These are phyloP conservation scores for Coemansia sp. DNA, from an alignment of 192 early-diverging fungal genomes.

Conservation along the genomic window DNA sequence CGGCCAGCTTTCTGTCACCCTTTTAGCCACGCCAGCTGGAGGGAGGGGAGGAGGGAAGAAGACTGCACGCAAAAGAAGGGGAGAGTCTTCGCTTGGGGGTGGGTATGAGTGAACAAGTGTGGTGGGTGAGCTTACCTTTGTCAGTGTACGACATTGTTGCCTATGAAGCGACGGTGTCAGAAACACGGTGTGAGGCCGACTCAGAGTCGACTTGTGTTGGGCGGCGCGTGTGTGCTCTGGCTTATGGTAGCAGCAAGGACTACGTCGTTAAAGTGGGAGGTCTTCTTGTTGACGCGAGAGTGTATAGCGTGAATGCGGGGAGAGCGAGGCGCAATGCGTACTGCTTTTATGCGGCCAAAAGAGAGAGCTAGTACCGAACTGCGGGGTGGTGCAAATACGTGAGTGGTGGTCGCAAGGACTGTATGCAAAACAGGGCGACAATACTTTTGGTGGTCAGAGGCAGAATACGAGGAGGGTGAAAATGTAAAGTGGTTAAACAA, in stretches of 20 bases:
- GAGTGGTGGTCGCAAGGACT: not conserved
- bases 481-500: not conserved
- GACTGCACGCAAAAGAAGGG: not conserved
- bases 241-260: not conserved
- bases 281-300: not conserved
- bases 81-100: not conserved
- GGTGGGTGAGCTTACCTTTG: slow-evolving; percentile 25
- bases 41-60: not conserved
- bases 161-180: not conserved
- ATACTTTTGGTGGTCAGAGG: not conserved
- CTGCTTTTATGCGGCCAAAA: not conserved
- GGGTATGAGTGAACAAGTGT: not conserved
- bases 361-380: not conserved
- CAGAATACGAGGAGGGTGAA: not conserved
- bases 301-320: not conserved
- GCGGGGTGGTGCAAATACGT: not conserved
- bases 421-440: not conserved
- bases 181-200: not conserved
- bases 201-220: not conserved
- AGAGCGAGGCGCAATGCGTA: not conserved
- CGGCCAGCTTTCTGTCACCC: too few species aligned
- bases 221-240: not conserved
- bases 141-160: slow-evolving; percentile 27
- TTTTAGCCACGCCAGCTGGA: slow-evolving; percentile 7
- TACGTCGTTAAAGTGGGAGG: not conserved